Evolutionary conservation across 345 rosid genomes (phyloP).

Genomic region (Salix brachista): DNA sequence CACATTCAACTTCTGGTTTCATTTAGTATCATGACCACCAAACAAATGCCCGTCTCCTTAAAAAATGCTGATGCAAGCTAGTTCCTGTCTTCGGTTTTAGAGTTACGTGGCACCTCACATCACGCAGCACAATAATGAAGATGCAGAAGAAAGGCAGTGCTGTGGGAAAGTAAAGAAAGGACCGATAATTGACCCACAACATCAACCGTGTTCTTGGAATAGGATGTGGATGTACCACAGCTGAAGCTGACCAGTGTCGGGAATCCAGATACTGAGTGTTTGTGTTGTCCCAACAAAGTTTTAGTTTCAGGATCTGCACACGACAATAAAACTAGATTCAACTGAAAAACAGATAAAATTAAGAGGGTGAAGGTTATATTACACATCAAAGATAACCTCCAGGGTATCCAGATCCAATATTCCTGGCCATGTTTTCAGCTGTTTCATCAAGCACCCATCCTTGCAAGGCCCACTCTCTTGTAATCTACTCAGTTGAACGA

Average conservation of each 20-base stretch:
- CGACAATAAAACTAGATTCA: conserved; percentile 5
- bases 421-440: conserved; percentile 56
- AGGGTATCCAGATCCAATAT: conserved; percentile 95
- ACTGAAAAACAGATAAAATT: background rate
- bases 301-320: conserved; percentile 82
- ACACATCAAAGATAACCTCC: conserved; percentile 51
- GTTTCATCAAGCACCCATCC: conserved; percentile 86
- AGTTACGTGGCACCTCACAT: background rate
- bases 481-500: conserved; percentile 48
- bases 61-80: background rate
- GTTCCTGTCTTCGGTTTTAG: no score
- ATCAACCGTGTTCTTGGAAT: conserved; percentile 57
- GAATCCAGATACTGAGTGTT: conserved; percentile 80
- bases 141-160: background rate
- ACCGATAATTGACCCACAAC: conserved; percentile 60
- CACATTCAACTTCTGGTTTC: background rate
- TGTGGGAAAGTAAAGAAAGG: conserved; percentile 10
- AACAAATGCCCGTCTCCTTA: background rate
- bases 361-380: background rate
- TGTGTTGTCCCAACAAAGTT: conserved; percentile 74
- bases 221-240: conserved; percentile 87
- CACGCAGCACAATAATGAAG: background rate
- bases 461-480: conserved; percentile 83
- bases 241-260: conserved; percentile 91
- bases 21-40: background rate